Conservation (phyloP, 2,329 filamentous ascomycete species). For the Beauveria scarabaeidicola region DNA sequence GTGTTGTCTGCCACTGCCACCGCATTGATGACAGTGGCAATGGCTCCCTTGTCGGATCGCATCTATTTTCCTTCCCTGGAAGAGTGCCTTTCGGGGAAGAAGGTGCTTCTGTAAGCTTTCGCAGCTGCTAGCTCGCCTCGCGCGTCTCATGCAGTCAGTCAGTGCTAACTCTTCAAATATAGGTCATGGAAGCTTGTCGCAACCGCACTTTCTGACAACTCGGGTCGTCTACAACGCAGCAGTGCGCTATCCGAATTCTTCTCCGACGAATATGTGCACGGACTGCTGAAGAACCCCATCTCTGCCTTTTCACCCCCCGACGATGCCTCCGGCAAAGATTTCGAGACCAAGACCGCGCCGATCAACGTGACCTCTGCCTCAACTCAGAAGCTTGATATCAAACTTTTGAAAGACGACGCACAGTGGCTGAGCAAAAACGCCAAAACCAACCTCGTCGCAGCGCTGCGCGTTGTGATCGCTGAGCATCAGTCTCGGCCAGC, state of each 20-base stretch:
- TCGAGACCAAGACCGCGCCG: conserved; percentile 77
- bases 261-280: conserved; percentile 57
- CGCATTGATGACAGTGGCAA: conserved; percentile 48
- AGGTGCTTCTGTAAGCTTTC: conserved; percentile 63
- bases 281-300: conserved; percentile 60
- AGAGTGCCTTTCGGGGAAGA: conserved; percentile 74
- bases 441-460: conserved; percentile 70
- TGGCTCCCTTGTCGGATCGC: conserved; percentile 62
- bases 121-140: background rate
- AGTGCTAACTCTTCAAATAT: conserved; percentile 12
- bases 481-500: conserved; percentile 78
- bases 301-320: conserved; percentile 57
- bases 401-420: conserved; percentile 74
- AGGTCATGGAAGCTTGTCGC: conserved; percentile 57
- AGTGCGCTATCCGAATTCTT: conserved; percentile 59
- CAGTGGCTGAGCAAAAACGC: conserved; percentile 76
- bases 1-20: conserved; percentile 29
- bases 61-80: conserved; percentile 79
- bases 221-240: conserved; percentile 45
- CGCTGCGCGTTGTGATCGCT: conserved; percentile 68
- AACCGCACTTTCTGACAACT: conserved; percentile 47
- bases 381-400: conserved; percentile 61
- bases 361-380: conserved; percentile 70
- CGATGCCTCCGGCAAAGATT: conserved; percentile 57
- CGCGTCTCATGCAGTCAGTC: conserved; percentile 1